These are phyloP conservation scores for Scenedesmus sp. DNA, from an alignment of 163 green algal genomes.

Conservation along the genomic window DNA sequence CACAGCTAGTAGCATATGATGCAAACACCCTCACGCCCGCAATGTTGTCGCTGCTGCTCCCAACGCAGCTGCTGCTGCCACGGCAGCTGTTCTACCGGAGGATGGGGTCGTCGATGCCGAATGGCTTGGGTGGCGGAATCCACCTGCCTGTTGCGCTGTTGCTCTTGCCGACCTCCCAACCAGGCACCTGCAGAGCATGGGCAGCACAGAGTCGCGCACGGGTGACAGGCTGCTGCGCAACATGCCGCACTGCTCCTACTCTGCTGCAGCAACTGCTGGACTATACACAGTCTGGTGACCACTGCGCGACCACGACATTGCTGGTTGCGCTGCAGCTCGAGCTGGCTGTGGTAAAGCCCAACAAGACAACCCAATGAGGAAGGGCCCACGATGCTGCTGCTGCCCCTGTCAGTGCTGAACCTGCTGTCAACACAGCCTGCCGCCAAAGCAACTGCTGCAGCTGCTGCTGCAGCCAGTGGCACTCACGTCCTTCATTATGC, in stretches of 20 bases:
- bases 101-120: slow-evolving; percentile 43
- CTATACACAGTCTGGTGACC: no score
- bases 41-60: background rate
- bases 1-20: background rate
- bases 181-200: slow-evolving; percentile 32
- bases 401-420: no score
- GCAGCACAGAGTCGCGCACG: background rate
- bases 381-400: no score
- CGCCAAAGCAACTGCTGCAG: background rate
- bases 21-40: background rate
- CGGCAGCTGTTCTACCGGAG: slow-evolving; percentile 11
- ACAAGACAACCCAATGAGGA: no score
- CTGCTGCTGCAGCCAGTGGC: background rate
- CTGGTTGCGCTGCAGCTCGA: no score
- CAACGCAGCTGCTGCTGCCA: background rate
- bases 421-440: background rate
- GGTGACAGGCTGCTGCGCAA: background rate
- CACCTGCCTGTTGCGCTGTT: slow-evolving; percentile 46
- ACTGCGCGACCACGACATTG: no score
- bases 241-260: background rate
- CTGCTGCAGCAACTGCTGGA: background rate
- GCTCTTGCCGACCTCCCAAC: slow-evolving; percentile 51
- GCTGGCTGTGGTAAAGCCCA: no score
- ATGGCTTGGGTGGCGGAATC: slow-evolving; percentile 47
- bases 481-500: slow-evolving; percentile 88